Evolutionary conservation across 345 rosid genomes (phyloP).

Genomic region (Raphanus raphanistrum): DNA sequence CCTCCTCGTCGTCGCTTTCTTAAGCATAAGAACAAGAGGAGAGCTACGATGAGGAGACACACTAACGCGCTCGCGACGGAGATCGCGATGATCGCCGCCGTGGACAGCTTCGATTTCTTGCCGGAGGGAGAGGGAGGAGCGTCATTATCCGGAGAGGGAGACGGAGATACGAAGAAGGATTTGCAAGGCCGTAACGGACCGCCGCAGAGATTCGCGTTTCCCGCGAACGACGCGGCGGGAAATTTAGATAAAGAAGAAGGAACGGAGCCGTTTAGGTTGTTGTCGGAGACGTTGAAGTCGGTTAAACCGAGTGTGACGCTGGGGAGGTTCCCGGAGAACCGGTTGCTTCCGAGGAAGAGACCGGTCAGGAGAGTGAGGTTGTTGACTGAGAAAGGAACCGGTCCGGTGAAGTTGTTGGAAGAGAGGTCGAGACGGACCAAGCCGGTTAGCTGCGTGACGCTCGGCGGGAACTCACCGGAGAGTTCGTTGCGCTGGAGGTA

Average conservation of each 20-base stretch:
- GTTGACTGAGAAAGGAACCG: constrained; percentile 74
- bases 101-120: constrained; percentile 62
- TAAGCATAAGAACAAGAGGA: constrained; percentile 54
- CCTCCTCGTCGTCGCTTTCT: constrained; percentile 41
- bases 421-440: constrained; percentile 81
- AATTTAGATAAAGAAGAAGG: constrained; percentile 53
- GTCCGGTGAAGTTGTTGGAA: constrained; percentile 68
- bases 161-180: constrained; percentile 72
- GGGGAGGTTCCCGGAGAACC: constrained; percentile 71
- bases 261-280: constrained; percentile 80
- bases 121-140: constrained; percentile 4
- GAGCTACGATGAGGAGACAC: constrained; percentile 45
- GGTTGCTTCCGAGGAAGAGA: constrained; percentile 59
- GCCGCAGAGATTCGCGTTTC: constrained; percentile 81
- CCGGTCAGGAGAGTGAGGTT: constrained; percentile 71
- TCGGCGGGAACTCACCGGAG: constrained; percentile 64
- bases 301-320: constrained; percentile 44
- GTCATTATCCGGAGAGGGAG: constrained; percentile 45
- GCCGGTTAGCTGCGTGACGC: constrained; percentile 52
- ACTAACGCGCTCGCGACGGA: constrained; percentile 52
- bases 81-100: constrained; percentile 63
- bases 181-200: constrained; percentile 67
- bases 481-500: constrained; percentile 69
- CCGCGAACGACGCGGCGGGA: constrained; percentile 56
- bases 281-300: constrained; percentile 69